Base-by-base conservation (phyloP, 495 filamentous ascomycete genomes). In the Hypoxylon lenormandii region DNA sequence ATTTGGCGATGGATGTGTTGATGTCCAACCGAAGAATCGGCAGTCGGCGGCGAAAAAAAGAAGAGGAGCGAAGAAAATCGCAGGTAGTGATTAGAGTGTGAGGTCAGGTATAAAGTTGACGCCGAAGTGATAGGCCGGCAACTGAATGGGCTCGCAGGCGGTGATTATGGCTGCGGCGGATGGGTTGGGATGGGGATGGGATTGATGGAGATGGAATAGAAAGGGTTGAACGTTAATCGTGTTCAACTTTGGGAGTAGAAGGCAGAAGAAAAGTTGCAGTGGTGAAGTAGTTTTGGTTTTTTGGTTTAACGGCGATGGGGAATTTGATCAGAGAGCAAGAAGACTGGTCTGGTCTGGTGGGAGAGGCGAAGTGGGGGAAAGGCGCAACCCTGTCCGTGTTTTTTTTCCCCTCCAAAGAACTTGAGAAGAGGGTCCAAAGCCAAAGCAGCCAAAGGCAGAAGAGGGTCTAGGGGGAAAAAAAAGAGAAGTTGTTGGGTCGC, bases 291-390 rank as follows among this genome's bases (percentile, higher is more conserved):
- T 52, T 71, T n/a, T 5, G 5, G 23, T 2, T 26, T 2, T 2
- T 26, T 5, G 46, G 58, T 66, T 63, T 52, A 56, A 36, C 47
- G 42, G 47, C 28, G 58, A 66, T 63, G 68, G 68, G 48, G 68
- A 71, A 71, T 71, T 71, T 71, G 68, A 58, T 71, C 62, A 71
- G 68, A 50, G 68, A 66, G 61, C 68, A 65, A 61, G 49, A 43
- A 60, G 58, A 63, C 62, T 71, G 57, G 62, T 48, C 68, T 66
- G 33, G 62, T 71, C 68, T 71, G 68, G 68, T 71, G 68, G 62
- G 64, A 68, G 69, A 68, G 69, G 69, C 69, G 69, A 72, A 72
- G 69, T 72, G 69, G 69, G 69, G 69, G 63, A 72, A 58, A 65
- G 28, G 55, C 59, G 50, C 69, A 68, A 72, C 64, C 69, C 64